A percentile compares a stretch with the other conserved stretches of the same genome.
Conservation (phyloP, 2,329 filamentous ascomycete genomes). For the Leptographium galeiforme region DNA sequence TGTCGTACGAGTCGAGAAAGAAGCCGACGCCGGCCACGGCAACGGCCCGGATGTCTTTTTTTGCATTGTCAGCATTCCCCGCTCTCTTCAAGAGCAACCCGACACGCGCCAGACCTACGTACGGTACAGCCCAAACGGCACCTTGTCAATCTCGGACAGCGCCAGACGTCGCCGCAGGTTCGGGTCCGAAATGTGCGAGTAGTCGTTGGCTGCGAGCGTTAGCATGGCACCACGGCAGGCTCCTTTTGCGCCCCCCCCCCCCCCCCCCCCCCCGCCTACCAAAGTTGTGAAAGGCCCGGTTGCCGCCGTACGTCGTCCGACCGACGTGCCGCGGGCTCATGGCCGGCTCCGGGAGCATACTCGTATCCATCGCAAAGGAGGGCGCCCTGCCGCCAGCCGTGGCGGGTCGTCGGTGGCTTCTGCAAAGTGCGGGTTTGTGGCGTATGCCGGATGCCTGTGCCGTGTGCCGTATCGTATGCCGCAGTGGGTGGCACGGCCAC, state of each 20-base stretch:
- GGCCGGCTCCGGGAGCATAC: constrained; percentile 28
- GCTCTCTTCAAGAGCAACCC: not conserved
- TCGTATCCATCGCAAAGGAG: constrained; percentile 16
- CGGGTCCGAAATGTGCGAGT: constrained; percentile 53
- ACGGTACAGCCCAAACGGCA: constrained; percentile 61
- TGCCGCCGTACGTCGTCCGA: constrained; percentile 47
- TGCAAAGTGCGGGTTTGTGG: too few species aligned
- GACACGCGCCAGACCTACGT: not conserved
- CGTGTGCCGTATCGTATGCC: too few species aligned
- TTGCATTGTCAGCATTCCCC: not conserved
- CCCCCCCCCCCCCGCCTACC: constrained; percentile 11
- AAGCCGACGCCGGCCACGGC: constrained; percentile 71
- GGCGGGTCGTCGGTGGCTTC: too few species aligned
- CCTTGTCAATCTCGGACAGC: constrained; percentile 67
- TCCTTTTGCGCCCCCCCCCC: too few species aligned
- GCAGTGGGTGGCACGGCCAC: too few species aligned
- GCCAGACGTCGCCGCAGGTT: constrained; percentile 63
- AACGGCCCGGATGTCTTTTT: constrained; percentile 57
- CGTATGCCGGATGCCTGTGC: too few species aligned
- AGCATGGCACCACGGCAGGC: not conserved
- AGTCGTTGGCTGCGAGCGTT: constrained; percentile 19
- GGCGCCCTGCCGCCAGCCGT: too few species aligned
- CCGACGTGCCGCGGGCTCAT: constrained; percentile 7
- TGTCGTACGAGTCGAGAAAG: constrained; percentile 70
- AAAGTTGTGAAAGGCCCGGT: constrained; percentile 62